Percentiles rank a stretch among this genome's conserved stretches.
Conservation (phyloP, 2,329 filamentous ascomycete species). For the Triangularia setosa region DNA sequence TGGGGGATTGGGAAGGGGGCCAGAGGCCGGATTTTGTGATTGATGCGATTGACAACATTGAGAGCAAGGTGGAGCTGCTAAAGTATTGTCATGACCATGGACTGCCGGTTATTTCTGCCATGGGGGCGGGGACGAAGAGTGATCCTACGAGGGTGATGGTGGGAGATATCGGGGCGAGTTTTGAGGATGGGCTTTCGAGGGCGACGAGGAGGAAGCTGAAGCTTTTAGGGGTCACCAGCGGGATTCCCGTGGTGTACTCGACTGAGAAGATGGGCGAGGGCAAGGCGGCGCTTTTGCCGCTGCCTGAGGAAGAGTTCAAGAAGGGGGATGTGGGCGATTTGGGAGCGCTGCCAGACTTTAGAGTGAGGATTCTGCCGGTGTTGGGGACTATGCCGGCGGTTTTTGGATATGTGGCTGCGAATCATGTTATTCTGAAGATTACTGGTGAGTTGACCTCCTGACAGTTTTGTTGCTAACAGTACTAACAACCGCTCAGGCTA, state of each 20-base stretch:
- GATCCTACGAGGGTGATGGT: conserved; percentile 79
- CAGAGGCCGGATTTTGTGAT: conserved; percentile 81
- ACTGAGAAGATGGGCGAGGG: conserved; percentile 86
- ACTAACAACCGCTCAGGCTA: conserved; percentile 54
- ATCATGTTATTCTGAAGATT: conserved; percentile 84
- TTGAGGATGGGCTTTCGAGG: conserved; percentile 83
- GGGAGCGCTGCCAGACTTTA: conserved; percentile 85
- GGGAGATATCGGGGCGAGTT: conserved; percentile 83
- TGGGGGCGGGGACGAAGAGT: conserved; percentile 95
- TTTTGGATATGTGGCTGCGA: conserved; percentile 87
- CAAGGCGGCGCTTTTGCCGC: conserved; percentile 82
- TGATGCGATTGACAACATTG: conserved; percentile 97
- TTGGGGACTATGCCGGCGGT: conserved; percentile 96
- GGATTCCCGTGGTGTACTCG: conserved; percentile 89
- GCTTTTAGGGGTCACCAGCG: conserved; percentile 70
- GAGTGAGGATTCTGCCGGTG: conserved; percentile 90
- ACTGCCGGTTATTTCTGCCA: conserved; percentile 83
- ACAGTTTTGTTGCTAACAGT: not conserved
- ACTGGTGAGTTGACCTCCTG: conserved; percentile 35
- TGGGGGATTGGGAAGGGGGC: conserved; percentile 62
- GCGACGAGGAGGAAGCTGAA: conserved; percentile 78
- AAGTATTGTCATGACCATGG: conserved; percentile 78
- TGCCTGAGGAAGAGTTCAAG: conserved; percentile 80
- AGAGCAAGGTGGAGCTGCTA: conserved; percentile 87
- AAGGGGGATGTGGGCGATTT: conserved; percentile 85